phyloP scores from a whole-genome alignment of 2,329 filamentous ascomycete genomes.

The Trichoderma semiorbis region DNA sequence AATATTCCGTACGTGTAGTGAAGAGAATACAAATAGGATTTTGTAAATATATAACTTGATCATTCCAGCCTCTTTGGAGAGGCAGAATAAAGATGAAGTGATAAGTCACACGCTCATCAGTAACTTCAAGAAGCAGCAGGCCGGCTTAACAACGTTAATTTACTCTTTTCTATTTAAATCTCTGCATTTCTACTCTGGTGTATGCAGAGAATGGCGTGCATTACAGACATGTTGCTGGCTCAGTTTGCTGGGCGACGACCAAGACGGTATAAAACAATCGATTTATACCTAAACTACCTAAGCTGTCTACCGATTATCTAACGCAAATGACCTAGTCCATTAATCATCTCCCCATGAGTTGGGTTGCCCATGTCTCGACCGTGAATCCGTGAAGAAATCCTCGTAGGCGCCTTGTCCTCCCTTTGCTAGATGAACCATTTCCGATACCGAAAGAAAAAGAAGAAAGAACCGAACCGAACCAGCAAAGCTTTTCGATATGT shows the following conservation, averaged over 20 bases:
- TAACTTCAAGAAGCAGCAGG: neutral
- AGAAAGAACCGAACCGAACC: too few relatives aligned
- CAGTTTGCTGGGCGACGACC: too few relatives aligned
- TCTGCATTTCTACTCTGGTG: too few relatives aligned
- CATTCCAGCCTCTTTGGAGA: neutral
- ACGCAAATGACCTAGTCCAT: neutral
- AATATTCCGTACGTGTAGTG: rapidly evolving
- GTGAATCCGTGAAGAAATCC: neutral
- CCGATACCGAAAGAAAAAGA: neutral
- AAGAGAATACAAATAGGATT: neutral
- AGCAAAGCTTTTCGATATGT: too few relatives aligned
- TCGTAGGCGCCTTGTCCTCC: too few relatives aligned
- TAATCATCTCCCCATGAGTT: neutral
- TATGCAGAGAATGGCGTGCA: too few relatives aligned
- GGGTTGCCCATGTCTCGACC: neutral
- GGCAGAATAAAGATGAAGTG: neutral
- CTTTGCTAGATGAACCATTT: neutral
- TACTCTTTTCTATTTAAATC: too few relatives aligned
- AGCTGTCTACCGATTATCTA: too few relatives aligned
- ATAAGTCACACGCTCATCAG: neutral
- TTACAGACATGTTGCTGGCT: too few relatives aligned
- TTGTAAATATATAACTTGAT: neutral
- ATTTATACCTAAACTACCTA: too few relatives aligned
- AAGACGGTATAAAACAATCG: too few relatives aligned
- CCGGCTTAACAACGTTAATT: too few relatives aligned